These are phyloP conservation scores for Dictyostelium citrinum DNA, from an alignment of 78 protist genomes.

Conservation along the genomic window DNA sequence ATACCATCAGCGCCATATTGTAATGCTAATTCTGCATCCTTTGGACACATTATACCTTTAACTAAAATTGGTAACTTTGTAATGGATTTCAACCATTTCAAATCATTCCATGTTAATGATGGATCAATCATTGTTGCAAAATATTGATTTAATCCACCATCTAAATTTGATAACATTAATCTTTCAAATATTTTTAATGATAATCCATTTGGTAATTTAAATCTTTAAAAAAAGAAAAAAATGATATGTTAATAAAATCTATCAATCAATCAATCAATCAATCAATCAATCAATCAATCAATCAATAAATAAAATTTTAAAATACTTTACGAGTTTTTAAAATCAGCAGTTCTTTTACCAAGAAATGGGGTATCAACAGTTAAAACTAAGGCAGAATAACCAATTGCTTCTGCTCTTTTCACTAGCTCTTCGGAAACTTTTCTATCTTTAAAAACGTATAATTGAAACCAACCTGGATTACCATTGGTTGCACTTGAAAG, in stretches of 20 bases:
- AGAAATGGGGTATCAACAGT: conserved; percentile 88
- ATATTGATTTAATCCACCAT: conserved; percentile 52
- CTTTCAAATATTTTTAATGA: conserved; percentile 3
- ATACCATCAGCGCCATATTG: conserved; percentile 83
- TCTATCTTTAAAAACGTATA: conserved; percentile 83
- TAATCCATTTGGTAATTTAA: conserved; percentile 24
- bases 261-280: too few species aligned
- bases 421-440: conserved; percentile 64
- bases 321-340: conserved; percentile 38
- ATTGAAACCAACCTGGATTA: conserved; percentile 81
- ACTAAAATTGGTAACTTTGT: conserved; percentile 80
- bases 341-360: conserved; percentile 79
- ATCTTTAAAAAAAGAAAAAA: background rate
- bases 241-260: background rate
- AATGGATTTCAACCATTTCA: conserved; percentile 80
- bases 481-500: conserved; percentile 14
- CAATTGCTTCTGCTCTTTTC: conserved; percentile 65
- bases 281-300: too few species aligned
- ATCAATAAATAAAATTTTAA: too few species aligned
- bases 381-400: conserved; percentile 68
- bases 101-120: conserved; percentile 82
- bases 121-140: conserved; percentile 77
- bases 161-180: conserved; percentile 12
- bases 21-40: conserved; percentile 83
- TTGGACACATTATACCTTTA: conserved; percentile 84